phyloP scores from a whole-genome alignment of 257 asterid species.

The Oldenlandia corymbosa region DNA sequence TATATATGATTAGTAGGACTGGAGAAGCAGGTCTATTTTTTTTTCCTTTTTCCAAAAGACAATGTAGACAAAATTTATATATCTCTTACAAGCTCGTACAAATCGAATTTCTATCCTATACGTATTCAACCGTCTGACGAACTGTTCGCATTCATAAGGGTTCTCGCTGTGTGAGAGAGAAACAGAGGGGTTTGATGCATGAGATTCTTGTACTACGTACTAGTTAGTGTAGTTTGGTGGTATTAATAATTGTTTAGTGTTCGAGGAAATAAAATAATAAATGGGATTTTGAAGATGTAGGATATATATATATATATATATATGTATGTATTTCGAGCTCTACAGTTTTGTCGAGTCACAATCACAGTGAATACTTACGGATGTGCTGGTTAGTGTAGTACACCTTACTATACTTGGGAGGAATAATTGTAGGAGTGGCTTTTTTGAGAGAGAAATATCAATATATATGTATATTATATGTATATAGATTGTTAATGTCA shows the following conservation, averaged over 20 bases:
- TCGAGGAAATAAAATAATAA: background rate
- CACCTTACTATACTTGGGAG: slow-evolving; percentile 4
- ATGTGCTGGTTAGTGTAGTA: background rate
- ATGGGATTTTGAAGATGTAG: background rate
- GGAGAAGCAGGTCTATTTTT: no score
- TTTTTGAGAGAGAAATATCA: slow-evolving; percentile 7
- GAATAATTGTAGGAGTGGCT: slow-evolving; percentile 11
- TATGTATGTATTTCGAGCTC: background rate
- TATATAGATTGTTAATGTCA: slow-evolving; percentile 1
- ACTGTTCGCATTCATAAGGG: no score
- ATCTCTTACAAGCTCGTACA: no score
- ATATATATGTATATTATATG: background rate
- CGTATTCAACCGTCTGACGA: no score
- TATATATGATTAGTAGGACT: no score
- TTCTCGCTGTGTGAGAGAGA: background rate
- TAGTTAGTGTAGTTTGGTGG: no score
- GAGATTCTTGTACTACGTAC: no score
- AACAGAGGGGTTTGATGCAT: background rate
- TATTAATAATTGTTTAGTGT: no score
- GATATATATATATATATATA: background rate
- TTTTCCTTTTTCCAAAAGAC: no score
- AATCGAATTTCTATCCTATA: no score
- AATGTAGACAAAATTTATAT: no score
- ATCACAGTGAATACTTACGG: slow-evolving; percentile 3
- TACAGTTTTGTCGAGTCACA: slow-evolving; percentile 12